Percentiles rank a stretch among this genome's conserved stretches.
phyloP scores from a whole-genome alignment of 495 filamentous ascomycete species.

The Penicillium salamii region DNA sequence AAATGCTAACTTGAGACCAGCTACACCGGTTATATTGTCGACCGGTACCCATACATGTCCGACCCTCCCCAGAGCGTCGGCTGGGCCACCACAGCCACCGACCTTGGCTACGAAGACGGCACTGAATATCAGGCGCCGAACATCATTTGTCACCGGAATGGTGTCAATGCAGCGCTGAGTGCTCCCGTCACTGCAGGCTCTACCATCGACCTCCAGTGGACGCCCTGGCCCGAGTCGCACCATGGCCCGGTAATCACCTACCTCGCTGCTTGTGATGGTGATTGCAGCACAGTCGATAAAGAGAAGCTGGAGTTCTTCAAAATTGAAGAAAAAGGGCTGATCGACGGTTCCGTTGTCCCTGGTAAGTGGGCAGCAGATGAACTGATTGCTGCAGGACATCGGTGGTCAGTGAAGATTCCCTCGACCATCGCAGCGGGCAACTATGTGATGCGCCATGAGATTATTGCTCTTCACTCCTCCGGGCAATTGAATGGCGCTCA shows the following conservation, averaged over 20 bases:
- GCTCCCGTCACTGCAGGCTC: conserved; percentile 53
- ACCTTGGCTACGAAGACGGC: conserved; percentile 57
- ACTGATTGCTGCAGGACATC: conserved; percentile 60
- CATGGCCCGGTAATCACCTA: conserved; percentile 73
- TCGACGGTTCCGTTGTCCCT: conserved; percentile 40
- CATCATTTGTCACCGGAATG: conserved; percentile 67
- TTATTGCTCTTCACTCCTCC: conserved; percentile 68
- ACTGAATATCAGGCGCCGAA: conserved; percentile 47
- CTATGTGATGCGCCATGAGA: conserved; percentile 76
- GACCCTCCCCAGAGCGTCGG: conserved; percentile 51
- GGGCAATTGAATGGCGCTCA: conserved; percentile 58
- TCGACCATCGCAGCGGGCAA: conserved; percentile 57
- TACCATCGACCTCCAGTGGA: conserved; percentile 59
- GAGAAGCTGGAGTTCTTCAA: conserved; percentile 68
- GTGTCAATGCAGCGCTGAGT: conserved; percentile 48
- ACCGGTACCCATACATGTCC: conserved; percentile 29
- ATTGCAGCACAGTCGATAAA: conserved; percentile 63
- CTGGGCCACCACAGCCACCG: conserved; percentile 54
- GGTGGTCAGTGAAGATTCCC: conserved; percentile 65
- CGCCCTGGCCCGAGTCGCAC: conserved; percentile 63
- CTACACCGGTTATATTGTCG: conserved; percentile 35
- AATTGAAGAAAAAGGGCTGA: conserved; percentile 62
- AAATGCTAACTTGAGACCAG: conserved; percentile 9
- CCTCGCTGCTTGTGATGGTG: conserved; percentile 66
- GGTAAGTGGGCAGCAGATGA: conserved; percentile 65